Percentiles rank a stretch among this genome's conserved stretches.
Conservation (phyloP, 345 rosid species). For the Citropsis articulata region DNA sequence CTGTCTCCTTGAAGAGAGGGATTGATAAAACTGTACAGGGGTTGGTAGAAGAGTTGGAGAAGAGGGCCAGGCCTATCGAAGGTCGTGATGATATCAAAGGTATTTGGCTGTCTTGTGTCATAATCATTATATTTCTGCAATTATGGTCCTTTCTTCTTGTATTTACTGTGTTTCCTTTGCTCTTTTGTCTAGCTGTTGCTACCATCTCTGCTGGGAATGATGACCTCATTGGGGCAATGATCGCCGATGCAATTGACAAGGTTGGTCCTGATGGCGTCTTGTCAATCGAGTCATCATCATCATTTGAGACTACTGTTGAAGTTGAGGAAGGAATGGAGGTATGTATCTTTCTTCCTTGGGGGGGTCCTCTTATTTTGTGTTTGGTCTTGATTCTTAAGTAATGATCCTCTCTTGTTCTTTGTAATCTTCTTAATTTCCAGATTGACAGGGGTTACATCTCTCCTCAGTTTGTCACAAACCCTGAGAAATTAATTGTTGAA, state of each 20-base stretch:
- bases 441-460: slow-evolving; percentile 95
- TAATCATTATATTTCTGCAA: neutral
- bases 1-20: slow-evolving; percentile 85
- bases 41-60: slow-evolving; percentile 78
- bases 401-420: neutral
- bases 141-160: neutral
- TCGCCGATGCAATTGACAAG: slow-evolving; percentile 98
- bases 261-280: slow-evolving; percentile 99
- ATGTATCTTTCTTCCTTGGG: neutral
- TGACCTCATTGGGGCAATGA: slow-evolving; percentile 88
- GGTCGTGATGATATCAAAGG: slow-evolving; percentile 92
- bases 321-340: slow-evolving; percentile 99
- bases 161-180: neutral
- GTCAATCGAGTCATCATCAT: slow-evolving; percentile 96
- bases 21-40: slow-evolving; percentile 83
- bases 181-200: slow-evolving; percentile 62
- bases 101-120: slow-evolving; percentile 8
- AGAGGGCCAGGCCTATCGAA: slow-evolving; percentile 77
- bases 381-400: neutral
- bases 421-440: slow-evolving; percentile 30
- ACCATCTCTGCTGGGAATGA: slow-evolving; percentile 96
- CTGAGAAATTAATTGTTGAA: slow-evolving; percentile 82
- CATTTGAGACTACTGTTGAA: slow-evolving; percentile 92
- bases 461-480: slow-evolving; percentile 93
- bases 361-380: neutral